A percentile compares a stretch with the other conserved stretches of the same genome.
Conservation (phyloP, 495 filamentous ascomycete species). For the Penicillium herquei region DNA sequence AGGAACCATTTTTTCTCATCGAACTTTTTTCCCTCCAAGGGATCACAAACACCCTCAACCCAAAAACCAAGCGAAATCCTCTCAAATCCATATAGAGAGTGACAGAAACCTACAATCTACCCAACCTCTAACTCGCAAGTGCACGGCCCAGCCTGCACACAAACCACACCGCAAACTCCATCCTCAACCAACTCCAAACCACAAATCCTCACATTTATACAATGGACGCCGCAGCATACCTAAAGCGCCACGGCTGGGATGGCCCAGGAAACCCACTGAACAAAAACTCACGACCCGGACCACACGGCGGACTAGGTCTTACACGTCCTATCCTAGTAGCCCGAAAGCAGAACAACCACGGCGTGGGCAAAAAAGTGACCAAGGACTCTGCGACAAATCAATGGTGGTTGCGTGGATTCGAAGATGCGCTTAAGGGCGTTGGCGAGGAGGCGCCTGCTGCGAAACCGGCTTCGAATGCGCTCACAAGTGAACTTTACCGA, state of each 20-base stretch:
- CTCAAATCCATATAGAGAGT: no score
- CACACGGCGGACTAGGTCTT: constrained; percentile 62
- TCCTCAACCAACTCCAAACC: neutral
- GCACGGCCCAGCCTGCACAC: neutral
- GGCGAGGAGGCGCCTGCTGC: constrained; percentile 40
- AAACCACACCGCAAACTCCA: neutral
- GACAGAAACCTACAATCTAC: neutral
- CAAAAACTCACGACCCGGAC: constrained; percentile 58
- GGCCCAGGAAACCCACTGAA: constrained; percentile 74
- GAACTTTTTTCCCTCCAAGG: neutral
- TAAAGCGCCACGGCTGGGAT: constrained; percentile 75
- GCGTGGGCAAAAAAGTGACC: constrained; percentile 68
- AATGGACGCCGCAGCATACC: constrained; percentile 70
- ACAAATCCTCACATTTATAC: neutral
- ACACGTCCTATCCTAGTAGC: constrained; percentile 66
- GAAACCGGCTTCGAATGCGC: constrained; percentile 29
- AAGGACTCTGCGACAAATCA: constrained; percentile 58
- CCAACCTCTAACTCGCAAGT: neutral
- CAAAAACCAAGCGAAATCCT: no score
- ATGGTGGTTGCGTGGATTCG: constrained; percentile 82
- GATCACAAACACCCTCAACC: neutral
- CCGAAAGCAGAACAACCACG: constrained; percentile 65
- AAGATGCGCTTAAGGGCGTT: constrained; percentile 70
- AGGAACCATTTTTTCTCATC: constrained; percentile 3
- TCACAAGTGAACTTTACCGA: constrained; percentile 68